Percentiles rank a stretch among this genome's conserved stretches.
Evolutionary conservation across 352 stramenopile genomes (phyloP).

Genomic region (Phytophthora europaea): DNA sequence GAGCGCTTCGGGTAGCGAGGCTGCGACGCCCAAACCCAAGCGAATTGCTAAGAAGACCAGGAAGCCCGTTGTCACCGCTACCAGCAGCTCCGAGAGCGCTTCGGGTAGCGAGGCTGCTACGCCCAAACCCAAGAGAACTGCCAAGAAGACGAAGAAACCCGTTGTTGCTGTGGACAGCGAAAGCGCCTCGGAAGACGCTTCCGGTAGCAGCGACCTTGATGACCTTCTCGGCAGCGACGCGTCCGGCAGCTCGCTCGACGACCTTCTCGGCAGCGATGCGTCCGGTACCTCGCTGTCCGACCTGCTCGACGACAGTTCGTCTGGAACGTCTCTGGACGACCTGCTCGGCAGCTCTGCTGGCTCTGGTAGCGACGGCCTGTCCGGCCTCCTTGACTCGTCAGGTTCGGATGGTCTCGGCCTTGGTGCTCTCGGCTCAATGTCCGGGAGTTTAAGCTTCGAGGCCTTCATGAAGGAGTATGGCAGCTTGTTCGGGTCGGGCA

Average conservation of each 20-base stretch:
- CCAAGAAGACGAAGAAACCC: no score
- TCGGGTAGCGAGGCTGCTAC: neutral
- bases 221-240: slow-evolving; percentile 12
- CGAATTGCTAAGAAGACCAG: slow-evolving; percentile 9
- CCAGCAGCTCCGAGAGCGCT: neutral
- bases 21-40: slow-evolving; percentile 1
- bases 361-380: slow-evolving; percentile 21
- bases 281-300: neutral
- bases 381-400: neutral
- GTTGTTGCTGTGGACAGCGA: no score
- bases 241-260: slow-evolving; percentile 7
- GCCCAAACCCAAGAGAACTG: no score
- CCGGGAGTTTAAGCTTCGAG: slow-evolving; percentile 17
- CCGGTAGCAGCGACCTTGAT: slow-evolving; percentile 13
- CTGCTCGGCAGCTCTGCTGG: slow-evolving; percentile 21
- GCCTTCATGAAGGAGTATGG: slow-evolving; percentile 27
- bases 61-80: slow-evolving; percentile 2
- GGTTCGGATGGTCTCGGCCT: slow-evolving; percentile 1
- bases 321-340: slow-evolving; percentile 8
- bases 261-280: slow-evolving; percentile 9
- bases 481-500: slow-evolving; percentile 28
- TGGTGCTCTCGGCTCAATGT: slow-evolving; percentile 1
- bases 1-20: slow-evolving; percentile 10
- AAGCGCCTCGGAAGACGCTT: neutral
- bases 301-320: neutral